These are phyloP conservation scores for Trebouxia sp. DNA, from an alignment of 139 green algal species.

Conservation along the genomic window DNA sequence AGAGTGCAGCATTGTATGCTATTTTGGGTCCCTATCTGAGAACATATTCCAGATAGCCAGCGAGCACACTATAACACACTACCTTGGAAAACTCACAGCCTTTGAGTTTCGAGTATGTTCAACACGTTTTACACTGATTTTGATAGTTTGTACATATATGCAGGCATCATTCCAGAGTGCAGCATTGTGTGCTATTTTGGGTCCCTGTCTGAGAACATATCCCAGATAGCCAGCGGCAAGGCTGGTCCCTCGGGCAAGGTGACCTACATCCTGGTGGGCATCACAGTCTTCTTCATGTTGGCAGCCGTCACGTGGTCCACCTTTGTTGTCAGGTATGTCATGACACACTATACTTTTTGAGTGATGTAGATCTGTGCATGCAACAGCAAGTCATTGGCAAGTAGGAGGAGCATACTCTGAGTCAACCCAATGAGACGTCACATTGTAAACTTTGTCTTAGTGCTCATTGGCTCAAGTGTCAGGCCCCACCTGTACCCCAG, in stretches of 20 bases:
- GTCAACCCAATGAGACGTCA: no score
- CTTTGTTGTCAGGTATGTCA: slow-evolving; percentile 37
- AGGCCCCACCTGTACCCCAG: no score
- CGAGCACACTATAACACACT: no score
- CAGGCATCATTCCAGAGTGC: slow-evolving; percentile 44
- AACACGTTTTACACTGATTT: no score
- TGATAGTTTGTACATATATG: background rate
- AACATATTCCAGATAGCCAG: slow-evolving; percentile 34
- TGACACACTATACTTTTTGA: no score
- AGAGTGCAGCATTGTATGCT: slow-evolving; percentile 33
- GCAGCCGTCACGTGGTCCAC: slow-evolving; percentile 29
- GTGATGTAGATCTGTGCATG: no score
- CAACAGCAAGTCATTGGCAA: no score
- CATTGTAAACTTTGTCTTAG: no score
- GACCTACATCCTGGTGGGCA: slow-evolving; percentile 29
- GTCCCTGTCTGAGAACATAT: slow-evolving; percentile 39
- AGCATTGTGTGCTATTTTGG: slow-evolving; percentile 40
- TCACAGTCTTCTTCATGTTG: slow-evolving; percentile 29
- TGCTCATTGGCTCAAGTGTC: no score
- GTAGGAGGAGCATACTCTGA: no score
- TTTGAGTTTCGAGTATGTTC: no score
- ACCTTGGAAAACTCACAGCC: no score
- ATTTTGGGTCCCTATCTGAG: slow-evolving; percentile 41
- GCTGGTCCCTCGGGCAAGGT: slow-evolving; percentile 20
- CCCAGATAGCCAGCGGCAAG: slow-evolving; percentile 28